These are phyloP conservation scores for Scytalidium sp. DNA, from an alignment of 2,329 filamentous ascomycete species.

Conservation along the genomic window DNA sequence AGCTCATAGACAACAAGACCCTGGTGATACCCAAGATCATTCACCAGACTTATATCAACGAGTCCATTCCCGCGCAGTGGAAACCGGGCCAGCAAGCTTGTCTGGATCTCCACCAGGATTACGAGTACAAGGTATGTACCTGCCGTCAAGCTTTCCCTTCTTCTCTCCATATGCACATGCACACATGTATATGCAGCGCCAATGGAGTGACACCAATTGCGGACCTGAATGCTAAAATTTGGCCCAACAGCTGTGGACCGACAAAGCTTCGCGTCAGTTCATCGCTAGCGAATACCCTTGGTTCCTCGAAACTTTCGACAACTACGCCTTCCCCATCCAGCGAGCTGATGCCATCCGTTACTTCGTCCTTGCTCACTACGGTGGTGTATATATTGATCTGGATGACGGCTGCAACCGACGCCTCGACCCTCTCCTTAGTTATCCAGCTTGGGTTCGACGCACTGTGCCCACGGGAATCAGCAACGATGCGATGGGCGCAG, in stretches of 20 bases:
- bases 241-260: conserved; percentile 71
- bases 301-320: conserved; percentile 73
- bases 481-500: conserved; percentile 76
- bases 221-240: no score
- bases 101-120: conserved; percentile 65
- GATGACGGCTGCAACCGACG: conserved; percentile 44
- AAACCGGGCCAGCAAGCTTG: conserved; percentile 64
- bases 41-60: conserved; percentile 73
- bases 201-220: no score
- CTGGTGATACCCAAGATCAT: conserved; percentile 74
- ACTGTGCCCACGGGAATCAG: conserved; percentile 76
- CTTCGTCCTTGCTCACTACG: conserved; percentile 73
- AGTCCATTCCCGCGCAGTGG: conserved; percentile 65
- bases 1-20: conserved; percentile 49
- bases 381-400: conserved; percentile 78
- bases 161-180: conserved; percentile 1
- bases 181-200: no score
- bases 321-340: conserved; percentile 73
- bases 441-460: conserved; percentile 67
- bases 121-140: conserved; percentile 63
- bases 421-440: conserved; percentile 61
- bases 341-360: conserved; percentile 77
- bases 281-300: conserved; percentile 72
- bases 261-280: conserved; percentile 66
- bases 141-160: no score